Conservation (phyloP, 441 rosid genomes). For the Populus hybrid region DNA sequence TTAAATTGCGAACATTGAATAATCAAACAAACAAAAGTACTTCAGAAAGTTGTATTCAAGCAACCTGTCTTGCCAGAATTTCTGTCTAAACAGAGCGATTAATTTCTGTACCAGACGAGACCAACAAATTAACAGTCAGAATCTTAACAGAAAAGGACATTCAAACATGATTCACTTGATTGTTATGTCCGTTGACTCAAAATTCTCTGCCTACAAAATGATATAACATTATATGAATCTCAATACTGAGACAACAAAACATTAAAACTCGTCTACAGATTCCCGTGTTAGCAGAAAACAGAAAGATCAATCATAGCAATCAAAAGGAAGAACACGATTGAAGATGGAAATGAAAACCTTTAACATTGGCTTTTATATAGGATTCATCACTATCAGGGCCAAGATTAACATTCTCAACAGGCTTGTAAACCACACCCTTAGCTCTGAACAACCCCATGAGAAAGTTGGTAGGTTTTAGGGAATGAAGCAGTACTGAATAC, state of each 20-base stretch:
- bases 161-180: not conserved
- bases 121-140: not conserved
- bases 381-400: slow-evolving; percentile 41
- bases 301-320: not conserved
- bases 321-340: not conserved
- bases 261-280: too few relatives aligned
- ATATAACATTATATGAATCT: not conserved
- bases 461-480: not conserved
- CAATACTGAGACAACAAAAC: not conserved
- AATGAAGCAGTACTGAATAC: not conserved
- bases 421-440: slow-evolving; percentile 42
- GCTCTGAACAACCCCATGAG: slow-evolving; percentile 44
- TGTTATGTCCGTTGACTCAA: not conserved
- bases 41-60: not conserved
- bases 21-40: not conserved
- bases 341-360: slow-evolving; percentile 31
- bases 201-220: not conserved
- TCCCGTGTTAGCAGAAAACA: not conserved
- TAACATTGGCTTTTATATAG: slow-evolving; percentile 50
- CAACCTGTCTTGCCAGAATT: not conserved
- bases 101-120: not conserved
- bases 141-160: not conserved
- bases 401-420: slow-evolving; percentile 40
- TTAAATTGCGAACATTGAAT: not conserved
- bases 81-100: not conserved